These are phyloP conservation scores for Colletotrichum shisoi DNA, from an alignment of 2,329 filamentous ascomycete species.

Conservation along the genomic window DNA sequence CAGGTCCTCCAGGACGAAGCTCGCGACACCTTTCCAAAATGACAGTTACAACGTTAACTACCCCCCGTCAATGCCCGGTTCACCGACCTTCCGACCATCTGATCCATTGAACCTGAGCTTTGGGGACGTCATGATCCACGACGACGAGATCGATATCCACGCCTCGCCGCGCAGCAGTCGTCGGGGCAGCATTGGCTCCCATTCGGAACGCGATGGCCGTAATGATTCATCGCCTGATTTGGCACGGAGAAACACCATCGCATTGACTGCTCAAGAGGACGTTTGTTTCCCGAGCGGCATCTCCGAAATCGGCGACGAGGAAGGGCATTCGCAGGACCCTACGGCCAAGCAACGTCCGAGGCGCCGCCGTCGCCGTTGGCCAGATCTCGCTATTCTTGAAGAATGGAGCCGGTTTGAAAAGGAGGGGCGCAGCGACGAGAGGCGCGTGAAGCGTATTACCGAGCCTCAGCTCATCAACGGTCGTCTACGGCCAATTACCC, in stretches of 20 bases:
- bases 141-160: constrained; percentile 60
- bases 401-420: constrained; percentile 93
- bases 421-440: constrained; percentile 81
- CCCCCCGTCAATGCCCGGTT: constrained; percentile 72
- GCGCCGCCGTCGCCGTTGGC: constrained; percentile 76
- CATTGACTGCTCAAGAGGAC: constrained; percentile 77
- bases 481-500: constrained; percentile 79
- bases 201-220: constrained; percentile 44
- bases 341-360: constrained; percentile 44
- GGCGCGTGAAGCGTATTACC: constrained; percentile 87
- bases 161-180: constrained; percentile 44
- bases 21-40: constrained; percentile 46
- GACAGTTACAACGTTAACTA: constrained; percentile 72
- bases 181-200: constrained; percentile 45
- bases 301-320: constrained; percentile 84
- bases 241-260: constrained; percentile 62
- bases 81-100: constrained; percentile 61
- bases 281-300: constrained; percentile 88
- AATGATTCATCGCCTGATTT: constrained; percentile 43
- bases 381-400: constrained; percentile 82
- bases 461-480: constrained; percentile 94
- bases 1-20: constrained; percentile 59
- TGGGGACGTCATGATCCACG: constrained; percentile 74
- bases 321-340: constrained; percentile 60
- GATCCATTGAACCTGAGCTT: constrained; percentile 65